These are phyloP conservation scores for Entomophthora muscae DNA, from an alignment of 371 early-diverging fungal species.

Conservation along the genomic window DNA sequence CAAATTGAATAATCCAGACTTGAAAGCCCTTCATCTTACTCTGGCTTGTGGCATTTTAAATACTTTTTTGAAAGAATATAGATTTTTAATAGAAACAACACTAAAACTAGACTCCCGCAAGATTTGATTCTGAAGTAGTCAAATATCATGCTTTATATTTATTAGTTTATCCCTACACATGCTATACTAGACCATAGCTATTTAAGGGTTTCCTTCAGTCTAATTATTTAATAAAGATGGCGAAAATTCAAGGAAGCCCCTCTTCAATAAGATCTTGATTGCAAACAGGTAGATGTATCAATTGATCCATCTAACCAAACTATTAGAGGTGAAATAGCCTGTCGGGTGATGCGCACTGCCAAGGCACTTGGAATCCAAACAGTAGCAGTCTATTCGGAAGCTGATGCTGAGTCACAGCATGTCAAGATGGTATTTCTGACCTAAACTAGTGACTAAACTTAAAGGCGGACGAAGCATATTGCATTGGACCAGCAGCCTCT, in stretches of 20 bases:
- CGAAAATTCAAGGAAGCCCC: conserved; percentile 24
- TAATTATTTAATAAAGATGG: not conserved
- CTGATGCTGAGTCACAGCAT: conserved; percentile 69
- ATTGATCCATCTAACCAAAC: not conserved
- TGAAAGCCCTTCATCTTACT: too few relatives aligned
- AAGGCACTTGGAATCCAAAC: conserved; percentile 84
- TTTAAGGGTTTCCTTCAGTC: too few relatives aligned
- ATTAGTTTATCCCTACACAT: too few relatives aligned
- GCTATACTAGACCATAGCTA: too few relatives aligned
- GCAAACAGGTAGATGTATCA: conserved; percentile 46
- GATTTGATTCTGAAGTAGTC: not conserved
- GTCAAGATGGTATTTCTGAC: conserved; percentile 42
- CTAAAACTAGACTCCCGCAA: too few relatives aligned
- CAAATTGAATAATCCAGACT: too few relatives aligned
- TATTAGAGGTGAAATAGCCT: conserved; percentile 69
- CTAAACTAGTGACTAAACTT: not conserved
- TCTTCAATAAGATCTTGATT: conserved; percentile 72
- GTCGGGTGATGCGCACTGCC: conserved; percentile 71
- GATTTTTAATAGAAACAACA: too few relatives aligned
- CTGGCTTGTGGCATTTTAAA: too few relatives aligned
- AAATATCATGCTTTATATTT: not conserved
- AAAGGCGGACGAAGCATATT: conserved; percentile 84
- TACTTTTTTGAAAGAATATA: too few relatives aligned
- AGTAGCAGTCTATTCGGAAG: conserved; percentile 89
- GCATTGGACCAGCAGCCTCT: conserved; percentile 76